Evolutionary conservation across 176 grass and related monocot genomes (phyloP).

Genomic region (Tillandsia leiboldiana): DNA sequence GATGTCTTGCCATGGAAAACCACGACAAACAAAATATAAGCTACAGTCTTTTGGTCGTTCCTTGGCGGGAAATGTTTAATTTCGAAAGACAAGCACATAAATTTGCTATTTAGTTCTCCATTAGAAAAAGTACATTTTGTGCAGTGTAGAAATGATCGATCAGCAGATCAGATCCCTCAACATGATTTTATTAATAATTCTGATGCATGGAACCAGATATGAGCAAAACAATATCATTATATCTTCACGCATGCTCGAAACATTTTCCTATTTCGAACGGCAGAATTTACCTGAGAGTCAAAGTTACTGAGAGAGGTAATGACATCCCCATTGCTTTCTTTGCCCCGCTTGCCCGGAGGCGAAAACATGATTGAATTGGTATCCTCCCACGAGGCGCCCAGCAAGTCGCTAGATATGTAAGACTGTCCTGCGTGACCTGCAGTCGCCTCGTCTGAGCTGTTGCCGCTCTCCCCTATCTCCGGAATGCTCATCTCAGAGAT

Average conservation of each 20-base stretch:
- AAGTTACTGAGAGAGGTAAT: slow-evolving; percentile 55
- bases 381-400: slow-evolving; percentile 83
- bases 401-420: slow-evolving; percentile 54
- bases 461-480: slow-evolving; percentile 39
- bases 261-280: too few relatives aligned
- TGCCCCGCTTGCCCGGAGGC: slow-evolving; percentile 43
- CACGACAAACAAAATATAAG: not conserved
- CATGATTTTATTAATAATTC: too few relatives aligned
- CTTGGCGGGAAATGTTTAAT: too few relatives aligned
- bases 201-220: too few relatives aligned
- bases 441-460: slow-evolving; percentile 38
- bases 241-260: too few relatives aligned
- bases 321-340: slow-evolving; percentile 39
- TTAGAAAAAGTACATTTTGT: too few relatives aligned
- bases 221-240: too few relatives aligned
- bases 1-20: too few relatives aligned
- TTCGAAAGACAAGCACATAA: too few relatives aligned
- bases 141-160: too few relatives aligned
- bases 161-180: too few relatives aligned
- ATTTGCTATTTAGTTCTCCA: too few relatives aligned
- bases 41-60: not conserved
- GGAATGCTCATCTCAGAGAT: slow-evolving; percentile 63
- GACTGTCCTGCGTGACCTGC: slow-evolving; percentile 25
- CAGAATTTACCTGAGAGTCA: slow-evolving; percentile 45
- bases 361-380: slow-evolving; percentile 90